phyloP scores from a whole-genome alignment of 495 filamentous ascomycete species.

The Talaromyces ruber region DNA sequence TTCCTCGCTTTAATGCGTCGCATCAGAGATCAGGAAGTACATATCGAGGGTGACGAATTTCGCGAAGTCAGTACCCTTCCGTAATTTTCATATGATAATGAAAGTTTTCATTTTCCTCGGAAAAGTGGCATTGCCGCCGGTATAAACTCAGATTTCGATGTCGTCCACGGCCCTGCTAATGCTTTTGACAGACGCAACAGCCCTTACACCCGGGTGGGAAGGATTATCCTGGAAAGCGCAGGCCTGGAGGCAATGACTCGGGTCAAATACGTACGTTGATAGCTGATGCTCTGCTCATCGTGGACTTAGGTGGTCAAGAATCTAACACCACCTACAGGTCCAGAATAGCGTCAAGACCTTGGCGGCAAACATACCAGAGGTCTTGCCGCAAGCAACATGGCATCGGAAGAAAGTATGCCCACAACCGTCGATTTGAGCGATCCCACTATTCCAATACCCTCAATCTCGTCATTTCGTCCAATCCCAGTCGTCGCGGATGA shows the following conservation, averaged over 20 bases:
- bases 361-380: background rate
- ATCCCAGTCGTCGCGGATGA: background rate
- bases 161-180: conserved; percentile 30
- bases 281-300: background rate
- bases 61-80: conserved; percentile 46
- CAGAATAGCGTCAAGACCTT: conserved; percentile 7
- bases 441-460: background rate
- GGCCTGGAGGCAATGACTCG: conserved; percentile 7
- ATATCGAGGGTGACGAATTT: conserved; percentile 45
- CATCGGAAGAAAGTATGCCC: background rate
- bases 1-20: conserved; percentile 72
- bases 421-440: background rate
- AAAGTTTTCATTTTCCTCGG: conserved; percentile 18
- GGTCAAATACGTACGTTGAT: background rate
- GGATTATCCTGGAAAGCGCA: conserved; percentile 29
- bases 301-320: background rate
- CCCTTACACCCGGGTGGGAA: conserved; percentile 44
- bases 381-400: background rate
- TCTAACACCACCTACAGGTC: conserved; percentile 1
- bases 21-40: conserved; percentile 45
- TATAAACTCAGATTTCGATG: conserved; percentile 24
- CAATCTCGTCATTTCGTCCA: background rate
- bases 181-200: conserved; percentile 27
- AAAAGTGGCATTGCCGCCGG: conserved; percentile 26
- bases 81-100: conserved; percentile 16